Base-by-base conservation (phyloP, 208 protist species). In the Wallacemonas collosoma region DNA sequence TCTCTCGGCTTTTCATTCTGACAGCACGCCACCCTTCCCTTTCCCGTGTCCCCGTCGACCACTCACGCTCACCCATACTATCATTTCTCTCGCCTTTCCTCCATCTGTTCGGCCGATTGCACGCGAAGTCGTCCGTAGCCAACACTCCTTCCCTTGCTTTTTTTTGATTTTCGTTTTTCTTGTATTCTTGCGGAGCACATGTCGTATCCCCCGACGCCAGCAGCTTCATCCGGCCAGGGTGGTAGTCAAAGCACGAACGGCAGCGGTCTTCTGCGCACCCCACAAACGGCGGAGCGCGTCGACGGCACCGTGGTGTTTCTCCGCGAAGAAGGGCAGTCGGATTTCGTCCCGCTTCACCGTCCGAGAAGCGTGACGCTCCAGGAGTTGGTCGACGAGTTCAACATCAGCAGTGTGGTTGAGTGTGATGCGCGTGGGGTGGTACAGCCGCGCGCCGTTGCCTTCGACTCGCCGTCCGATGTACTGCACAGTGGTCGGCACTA, bases 381-480 rank as follows among this genome's bases (percentile, higher is more conserved):
- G 39, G 83, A 95, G 38, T 60, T 95, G 44, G 81, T 86, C 2
- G 87, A 93, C 35, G 91, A 93, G 76, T 93, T 85, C 73, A 85
- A 83, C 80, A 82, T 95, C 56, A 94, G 82, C 69, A 95, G 88
- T 55, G 88, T 95, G 12, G 65, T 95, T 7, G 88, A 95, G 81
- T 95, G 91, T 56, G 88, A 95, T 56, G 75, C 80, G 5, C 63
- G 79, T 3, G 91, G 91, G 5, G 72, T 73, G 50, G 88, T 93
- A 44, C 79, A 82, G 67, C 81, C 88, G 5, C 76, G 91, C 26
- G 87, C 88, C 4, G 91, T 95, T 5, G 88, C 87, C 3, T 85
- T 94, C 44, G 88, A 95, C 79, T 94, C 87, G 2, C 88, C 91
- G n/a, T 85, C 82, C 1, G 91, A 95, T 70, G 76, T 93, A 12